Percentiles rank a stretch among this genome's conserved stretches.
Evolutionary conservation across 371 early-diverging fungal species (phyloP).

Genomic region (Apophysomyces variabilis): DNA sequence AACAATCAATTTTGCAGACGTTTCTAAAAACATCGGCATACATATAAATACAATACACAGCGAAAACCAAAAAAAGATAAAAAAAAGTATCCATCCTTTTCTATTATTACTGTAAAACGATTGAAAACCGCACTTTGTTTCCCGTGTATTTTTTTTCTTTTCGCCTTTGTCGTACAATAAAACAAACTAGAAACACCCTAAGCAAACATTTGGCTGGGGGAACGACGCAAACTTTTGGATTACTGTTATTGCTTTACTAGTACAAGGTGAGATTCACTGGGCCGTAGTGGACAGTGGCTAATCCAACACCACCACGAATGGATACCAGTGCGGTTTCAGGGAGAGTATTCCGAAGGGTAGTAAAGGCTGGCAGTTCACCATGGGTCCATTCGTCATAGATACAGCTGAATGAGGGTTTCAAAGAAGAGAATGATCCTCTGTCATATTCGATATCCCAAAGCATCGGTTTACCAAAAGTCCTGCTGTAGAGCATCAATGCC

Average conservation of each 20-base stretch:
- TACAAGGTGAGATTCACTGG: slow-evolving; percentile 1
- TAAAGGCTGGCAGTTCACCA: slow-evolving; percentile 43
- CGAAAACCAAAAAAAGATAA: neutral
- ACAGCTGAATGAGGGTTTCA: slow-evolving; percentile 34
- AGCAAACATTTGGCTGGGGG: too few species aligned
- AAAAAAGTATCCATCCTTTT: neutral
- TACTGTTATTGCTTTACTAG: neutral
- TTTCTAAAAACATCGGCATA: neutral
- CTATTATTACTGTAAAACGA: neutral
- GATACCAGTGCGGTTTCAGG: slow-evolving; percentile 29
- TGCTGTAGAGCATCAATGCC: slow-evolving; percentile 36
- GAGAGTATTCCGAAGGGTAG: slow-evolving; percentile 25
- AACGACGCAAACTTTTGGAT: too few species aligned
- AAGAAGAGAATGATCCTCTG: slow-evolving; percentile 14
- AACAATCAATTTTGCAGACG: too few species aligned
- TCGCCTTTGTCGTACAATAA: too few species aligned
- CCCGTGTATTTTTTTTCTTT: too few species aligned
- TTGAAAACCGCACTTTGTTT: too few species aligned
- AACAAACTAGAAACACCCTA: too few species aligned
- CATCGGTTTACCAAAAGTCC: slow-evolving; percentile 39
- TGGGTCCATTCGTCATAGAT: slow-evolving; percentile 52
- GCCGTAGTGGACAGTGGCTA: slow-evolving; percentile 29
- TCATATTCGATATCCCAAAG: slow-evolving; percentile 38
- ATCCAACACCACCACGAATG: slow-evolving; percentile 39
- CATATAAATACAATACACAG: neutral